Base-by-base conservation (phyloP, 805 yeast species). In the Yamadazyma philogaea region DNA sequence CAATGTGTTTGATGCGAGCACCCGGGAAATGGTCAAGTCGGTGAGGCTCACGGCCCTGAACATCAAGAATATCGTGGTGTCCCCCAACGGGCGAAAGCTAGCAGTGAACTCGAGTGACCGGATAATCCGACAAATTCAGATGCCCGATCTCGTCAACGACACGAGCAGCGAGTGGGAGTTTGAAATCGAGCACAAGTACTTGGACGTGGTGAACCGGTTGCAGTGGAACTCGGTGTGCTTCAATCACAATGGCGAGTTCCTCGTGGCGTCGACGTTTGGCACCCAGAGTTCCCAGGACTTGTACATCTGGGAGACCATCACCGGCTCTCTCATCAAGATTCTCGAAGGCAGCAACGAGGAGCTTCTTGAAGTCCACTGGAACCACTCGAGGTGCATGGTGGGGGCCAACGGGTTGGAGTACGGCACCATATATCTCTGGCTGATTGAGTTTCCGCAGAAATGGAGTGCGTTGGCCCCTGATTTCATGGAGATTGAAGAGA, bases 401-500 rank as follows among this genome's bases (percentile, higher is more conserved):
- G 84, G 84, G 7, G 84, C 95, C 14, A 85, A 87, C 21, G 96
- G 97, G 0, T 66, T 87, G 42, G 98, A 90, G 55, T 72, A 86
- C 24, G 97, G 97, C 1, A 71, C 79, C 30, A 75, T 90, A 1
- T 89, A 86, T 56, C 58, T 85, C 31, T 91, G 97, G 96, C 77
- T 84, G 38, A 75, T 87, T 7, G 77, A 77, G 30, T 78, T 86
- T 16, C 95, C 96, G 0, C 96, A 89, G 54, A 85, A 87, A 63
- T 90, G 98, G 98, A 84, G 95, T 61, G 95, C 97, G 1, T 68
- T 90, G 53, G 97, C 97, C 0, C 97, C 97, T 0, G 98, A 91
- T 60, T 90, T 91, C 59, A 95, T 85, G 37, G 97, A 90, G 60
- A 82, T 90, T 33, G 96, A 90, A 56, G 96, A 89, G 55, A 91